A percentile compares a stretch with the other conserved stretches of the same genome.
Evolutionary conservation across 2,329 filamentous ascomycete species (phyloP).

Genomic region (Talaromyces sp.): DNA sequence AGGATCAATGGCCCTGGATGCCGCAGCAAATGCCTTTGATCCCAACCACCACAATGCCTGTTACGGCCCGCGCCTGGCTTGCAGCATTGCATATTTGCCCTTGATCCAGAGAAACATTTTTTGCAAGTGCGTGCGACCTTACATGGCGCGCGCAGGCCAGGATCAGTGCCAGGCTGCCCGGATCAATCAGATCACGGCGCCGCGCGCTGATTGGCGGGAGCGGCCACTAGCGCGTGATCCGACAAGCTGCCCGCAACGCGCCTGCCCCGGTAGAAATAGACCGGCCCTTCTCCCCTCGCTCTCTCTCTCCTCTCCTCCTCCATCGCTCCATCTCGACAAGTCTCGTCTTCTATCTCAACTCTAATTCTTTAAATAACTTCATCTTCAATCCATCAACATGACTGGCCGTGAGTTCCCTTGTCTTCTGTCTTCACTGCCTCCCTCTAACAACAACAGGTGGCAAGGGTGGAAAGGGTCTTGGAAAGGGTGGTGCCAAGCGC

Average conservation of each 20-base stretch:
- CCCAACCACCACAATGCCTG: constrained; percentile 23
- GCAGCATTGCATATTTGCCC: neutral
- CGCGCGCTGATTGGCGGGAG: constrained; percentile 31
- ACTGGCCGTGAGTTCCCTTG: constrained; percentile 45
- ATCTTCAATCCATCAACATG: constrained; percentile 45
- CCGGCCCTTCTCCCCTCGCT: constrained; percentile 19
- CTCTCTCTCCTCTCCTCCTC: constrained; percentile 12
- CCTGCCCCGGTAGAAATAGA: constrained; percentile 35
- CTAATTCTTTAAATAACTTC: constrained; percentile 19
- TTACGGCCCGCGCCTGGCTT: constrained; percentile 11
- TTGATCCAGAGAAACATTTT: neutral
- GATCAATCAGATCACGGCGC: constrained; percentile 21
- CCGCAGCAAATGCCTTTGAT: constrained; percentile 25
- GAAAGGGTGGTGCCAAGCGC: constrained; percentile 97
- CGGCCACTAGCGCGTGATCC: constrained; percentile 33
- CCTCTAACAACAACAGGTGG: constrained; percentile 36
- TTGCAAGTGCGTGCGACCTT: constrained; percentile 5
- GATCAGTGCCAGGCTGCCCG: constrained; percentile 15
- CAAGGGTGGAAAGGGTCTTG: constrained; percentile 96
- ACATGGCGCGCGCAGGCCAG: constrained; percentile 11
- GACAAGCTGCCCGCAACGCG: constrained; percentile 21
- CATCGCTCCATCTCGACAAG: constrained; percentile 15
- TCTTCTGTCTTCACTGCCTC: too few relatives aligned
- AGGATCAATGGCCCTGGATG: constrained; percentile 34
- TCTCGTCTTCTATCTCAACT: constrained; percentile 19